These are phyloP conservation scores for Trichocomaceae sp. DNA, from an alignment of 2,329 filamentous ascomycete genomes.

Conservation along the genomic window DNA sequence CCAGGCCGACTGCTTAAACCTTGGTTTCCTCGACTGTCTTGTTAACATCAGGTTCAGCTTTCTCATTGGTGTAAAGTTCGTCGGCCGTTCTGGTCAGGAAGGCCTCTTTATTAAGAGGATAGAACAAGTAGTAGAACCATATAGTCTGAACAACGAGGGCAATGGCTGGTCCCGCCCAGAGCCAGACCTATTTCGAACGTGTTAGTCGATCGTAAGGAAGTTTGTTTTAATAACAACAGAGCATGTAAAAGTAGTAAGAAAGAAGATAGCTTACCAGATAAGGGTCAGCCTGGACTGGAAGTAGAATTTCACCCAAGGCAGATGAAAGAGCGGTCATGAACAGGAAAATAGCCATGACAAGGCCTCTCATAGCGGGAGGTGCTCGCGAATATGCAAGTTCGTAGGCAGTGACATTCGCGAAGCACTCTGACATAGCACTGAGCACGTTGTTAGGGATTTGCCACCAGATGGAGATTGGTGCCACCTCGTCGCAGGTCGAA, in stretches of 20 bases:
- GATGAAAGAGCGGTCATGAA: slow-evolving; percentile 54
- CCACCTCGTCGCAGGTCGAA: slow-evolving; percentile 27
- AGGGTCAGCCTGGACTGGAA: slow-evolving; percentile 42
- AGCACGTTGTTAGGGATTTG: slow-evolving; percentile 47
- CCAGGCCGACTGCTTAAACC: not conserved
- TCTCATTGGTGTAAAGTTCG: not conserved
- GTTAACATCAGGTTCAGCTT: not conserved
- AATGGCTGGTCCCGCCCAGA: slow-evolving; percentile 46
- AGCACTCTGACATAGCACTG: slow-evolving; percentile 52
- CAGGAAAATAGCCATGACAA: slow-evolving; percentile 34
- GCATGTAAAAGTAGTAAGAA: slow-evolving; percentile 25
- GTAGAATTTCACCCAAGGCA: slow-evolving; percentile 38
- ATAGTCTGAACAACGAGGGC: slow-evolving; percentile 43
- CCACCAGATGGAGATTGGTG: slow-evolving; percentile 45
- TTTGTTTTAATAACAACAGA: not conserved
- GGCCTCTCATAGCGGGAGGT: slow-evolving; percentile 60
- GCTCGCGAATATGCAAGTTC: slow-evolving; percentile 75
- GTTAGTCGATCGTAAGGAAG: not conserved
- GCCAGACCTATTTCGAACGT: slow-evolving; percentile 3
- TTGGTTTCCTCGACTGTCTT: not conserved
- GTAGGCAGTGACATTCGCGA: slow-evolving; percentile 55
- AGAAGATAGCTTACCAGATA: slow-evolving; percentile 33
- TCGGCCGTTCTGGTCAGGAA: slow-evolving; percentile 30
- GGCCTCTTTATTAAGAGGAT: slow-evolving; percentile 43
- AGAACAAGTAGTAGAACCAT: slow-evolving; percentile 45